Percentiles rank a stretch among this genome's conserved stretches.
Evolutionary conservation across 305 asterid genomes (phyloP).

Genomic region (Rubia tinctorum): DNA sequence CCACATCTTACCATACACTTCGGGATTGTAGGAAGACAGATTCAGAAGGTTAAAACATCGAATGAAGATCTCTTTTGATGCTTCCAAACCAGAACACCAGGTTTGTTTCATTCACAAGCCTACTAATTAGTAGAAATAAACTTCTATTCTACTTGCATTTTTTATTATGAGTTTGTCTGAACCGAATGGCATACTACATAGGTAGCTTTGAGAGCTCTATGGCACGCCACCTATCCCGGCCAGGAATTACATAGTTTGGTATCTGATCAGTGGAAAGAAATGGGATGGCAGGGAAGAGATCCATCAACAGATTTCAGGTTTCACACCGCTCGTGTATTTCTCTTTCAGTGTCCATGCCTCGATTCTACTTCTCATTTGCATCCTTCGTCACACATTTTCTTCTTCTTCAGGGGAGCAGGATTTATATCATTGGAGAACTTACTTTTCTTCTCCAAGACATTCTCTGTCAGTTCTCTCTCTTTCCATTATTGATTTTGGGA

Average conservation of each 20-base stretch:
- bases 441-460: slow-evolving; percentile 69
- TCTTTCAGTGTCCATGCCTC: not conserved
- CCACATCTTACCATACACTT: not conserved
- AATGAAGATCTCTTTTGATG: slow-evolving; percentile 57
- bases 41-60: slow-evolving; percentile 61
- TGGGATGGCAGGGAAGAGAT: slow-evolving; percentile 96
- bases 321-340: not conserved
- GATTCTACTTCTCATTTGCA: slow-evolving; percentile 5
- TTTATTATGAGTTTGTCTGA: not conserved
- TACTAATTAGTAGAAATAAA: not conserved
- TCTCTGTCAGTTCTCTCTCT: slow-evolving; percentile 42
- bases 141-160: not conserved
- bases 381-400: slow-evolving; percentile 5
- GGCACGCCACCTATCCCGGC: slow-evolving; percentile 71
- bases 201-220: slow-evolving; percentile 74
- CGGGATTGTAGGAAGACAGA: slow-evolving; percentile 53
- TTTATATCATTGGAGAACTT: slow-evolving; percentile 79
- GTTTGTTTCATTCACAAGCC: slow-evolving; percentile 23
- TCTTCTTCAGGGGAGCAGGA: slow-evolving; percentile 59
- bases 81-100: slow-evolving; percentile 66
- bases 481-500: not conserved
- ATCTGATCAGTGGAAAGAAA: slow-evolving; percentile 84
- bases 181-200: slow-evolving; percentile 12
- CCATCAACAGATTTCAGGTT: slow-evolving; percentile 91
- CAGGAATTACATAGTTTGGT: slow-evolving; percentile 55